Evolutionary conservation across 306 rosid genomes (phyloP).

Genomic region (Begonia peltatifolia): DNA sequence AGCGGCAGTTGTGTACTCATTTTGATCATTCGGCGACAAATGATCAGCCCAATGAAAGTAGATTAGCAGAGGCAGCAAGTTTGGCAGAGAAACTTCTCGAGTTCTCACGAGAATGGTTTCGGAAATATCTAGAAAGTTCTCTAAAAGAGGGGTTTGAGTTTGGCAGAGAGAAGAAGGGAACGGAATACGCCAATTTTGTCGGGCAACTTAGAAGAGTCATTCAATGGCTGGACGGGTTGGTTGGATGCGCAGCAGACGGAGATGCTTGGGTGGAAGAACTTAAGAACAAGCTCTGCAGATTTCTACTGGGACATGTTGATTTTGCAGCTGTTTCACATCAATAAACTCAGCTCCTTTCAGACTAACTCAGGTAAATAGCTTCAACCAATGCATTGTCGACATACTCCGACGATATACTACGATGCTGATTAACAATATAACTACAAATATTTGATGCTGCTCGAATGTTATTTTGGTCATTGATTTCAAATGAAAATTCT

Average conservation of each 20-base stretch:
- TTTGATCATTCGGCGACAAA: conserved; percentile 1
- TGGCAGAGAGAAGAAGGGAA: conserved; percentile 18
- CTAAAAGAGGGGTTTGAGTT: conserved; percentile 23
- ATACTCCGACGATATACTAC: too few species aligned
- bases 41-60: conserved; percentile 19
- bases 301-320: conserved; percentile 27
- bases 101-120: conserved; percentile 57
- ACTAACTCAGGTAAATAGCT: too few species aligned
- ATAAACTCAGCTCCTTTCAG: too few species aligned
- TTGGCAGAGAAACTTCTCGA: conserved; percentile 30
- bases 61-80: conserved; percentile 25
- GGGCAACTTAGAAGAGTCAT: conserved; percentile 54
- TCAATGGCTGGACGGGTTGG: conserved; percentile 45
- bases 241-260: conserved; percentile 14
- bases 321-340: conserved; percentile 1
- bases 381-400: too few species aligned
- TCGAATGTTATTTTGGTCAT: too few species aligned
- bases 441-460: too few species aligned
- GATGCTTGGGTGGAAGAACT: conserved; percentile 34
- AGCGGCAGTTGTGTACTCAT: conserved; percentile 10
- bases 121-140: conserved; percentile 47
- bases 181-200: conserved; percentile 30
- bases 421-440: too few species aligned
- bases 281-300: conserved; percentile 35
- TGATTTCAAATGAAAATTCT: too few species aligned